phyloP scores from a whole-genome alignment of 2,329 filamentous ascomycete genomes.

The Colletotrichum sidae region DNA sequence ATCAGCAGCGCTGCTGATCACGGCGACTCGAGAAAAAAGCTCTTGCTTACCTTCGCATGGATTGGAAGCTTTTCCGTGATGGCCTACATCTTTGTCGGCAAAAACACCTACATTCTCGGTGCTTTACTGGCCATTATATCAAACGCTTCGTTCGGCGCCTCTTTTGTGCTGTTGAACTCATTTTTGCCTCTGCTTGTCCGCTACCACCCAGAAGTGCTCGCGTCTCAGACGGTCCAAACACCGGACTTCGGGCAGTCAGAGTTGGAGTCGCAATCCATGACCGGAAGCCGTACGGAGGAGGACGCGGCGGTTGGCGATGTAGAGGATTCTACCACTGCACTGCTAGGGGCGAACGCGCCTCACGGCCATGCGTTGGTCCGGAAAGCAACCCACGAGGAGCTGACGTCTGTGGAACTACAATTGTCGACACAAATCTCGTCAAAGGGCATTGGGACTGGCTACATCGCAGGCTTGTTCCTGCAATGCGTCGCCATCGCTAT shows the following conservation, averaged over 20 bases:
- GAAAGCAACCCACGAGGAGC: conserved; percentile 57
- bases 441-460: conserved; percentile 93
- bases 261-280: conserved; percentile 49
- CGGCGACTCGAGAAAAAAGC: conserved; percentile 88
- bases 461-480: conserved; percentile 85
- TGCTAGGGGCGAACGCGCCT: conserved; percentile 52
- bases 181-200: conserved; percentile 92
- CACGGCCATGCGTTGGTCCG: conserved; percentile 50
- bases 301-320: conserved; percentile 44
- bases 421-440: conserved; percentile 93
- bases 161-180: conserved; percentile 94
- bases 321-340: conserved; percentile 58
- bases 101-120: conserved; percentile 82
- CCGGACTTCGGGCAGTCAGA: conserved; percentile 47
- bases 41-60: conserved; percentile 87
- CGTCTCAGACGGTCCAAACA: conserved; percentile 42
- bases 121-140: conserved; percentile 88
- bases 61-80: conserved; percentile 86
- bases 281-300: conserved; percentile 47
- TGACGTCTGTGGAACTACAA: conserved; percentile 75
- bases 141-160: conserved; percentile 94
- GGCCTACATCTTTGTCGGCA: conserved; percentile 84
- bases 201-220: conserved; percentile 74
- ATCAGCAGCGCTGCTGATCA: conserved; percentile 97
- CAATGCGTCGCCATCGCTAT: conserved; percentile 86